phyloP scores from a whole-genome alignment of 306 rosid genomes.

The Malus sylvestris region DNA sequence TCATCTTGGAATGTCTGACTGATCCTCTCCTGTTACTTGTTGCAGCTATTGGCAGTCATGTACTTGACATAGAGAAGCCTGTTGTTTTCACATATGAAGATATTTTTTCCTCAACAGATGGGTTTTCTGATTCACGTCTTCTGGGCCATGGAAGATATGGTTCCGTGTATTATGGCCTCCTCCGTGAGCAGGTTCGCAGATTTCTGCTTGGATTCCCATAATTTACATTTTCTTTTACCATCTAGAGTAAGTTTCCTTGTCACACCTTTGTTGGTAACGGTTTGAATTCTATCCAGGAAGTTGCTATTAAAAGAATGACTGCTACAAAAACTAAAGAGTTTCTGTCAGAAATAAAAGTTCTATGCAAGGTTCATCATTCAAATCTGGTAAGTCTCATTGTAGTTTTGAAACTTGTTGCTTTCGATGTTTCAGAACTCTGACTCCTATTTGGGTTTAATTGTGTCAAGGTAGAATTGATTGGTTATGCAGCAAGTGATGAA shows the following conservation, averaged over 20 bases:
- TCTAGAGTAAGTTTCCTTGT: slow-evolving; percentile 2
- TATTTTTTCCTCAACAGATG: slow-evolving; percentile 61
- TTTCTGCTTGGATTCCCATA: slow-evolving; percentile 8
- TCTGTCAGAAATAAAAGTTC: slow-evolving; percentile 81
- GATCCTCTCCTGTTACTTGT: slow-evolving; percentile 6
- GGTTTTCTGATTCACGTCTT: slow-evolving; percentile 83
- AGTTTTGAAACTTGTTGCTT: slow-evolving; percentile 23
- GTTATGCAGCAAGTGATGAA: slow-evolving; percentile 80
- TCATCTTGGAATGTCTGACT: slow-evolving; percentile 4
- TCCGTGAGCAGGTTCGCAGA: slow-evolving; percentile 71
- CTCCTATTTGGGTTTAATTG: slow-evolving; percentile 29
- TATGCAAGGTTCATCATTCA: slow-evolving; percentile 93
- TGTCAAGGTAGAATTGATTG: slow-evolving; percentile 99
- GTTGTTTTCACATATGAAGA: slow-evolving; percentile 74
- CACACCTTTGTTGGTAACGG: slow-evolving; percentile 11
- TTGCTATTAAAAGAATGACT: slow-evolving; percentile 95
- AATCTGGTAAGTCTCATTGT: slow-evolving; percentile 64
- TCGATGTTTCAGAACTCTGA: slow-evolving; percentile 29
- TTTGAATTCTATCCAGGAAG: slow-evolving; percentile 58
- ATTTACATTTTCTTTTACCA: neutral
- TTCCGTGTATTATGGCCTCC: slow-evolving; percentile 75
- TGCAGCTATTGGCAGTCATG: slow-evolving; percentile 65
- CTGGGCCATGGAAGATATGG: slow-evolving; percentile 96
- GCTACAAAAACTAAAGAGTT: slow-evolving; percentile 89
- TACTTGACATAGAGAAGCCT: slow-evolving; percentile 77